Evolutionary conservation across 306 rosid genomes (phyloP).

Genomic region (Fagus sylvatica): DNA sequence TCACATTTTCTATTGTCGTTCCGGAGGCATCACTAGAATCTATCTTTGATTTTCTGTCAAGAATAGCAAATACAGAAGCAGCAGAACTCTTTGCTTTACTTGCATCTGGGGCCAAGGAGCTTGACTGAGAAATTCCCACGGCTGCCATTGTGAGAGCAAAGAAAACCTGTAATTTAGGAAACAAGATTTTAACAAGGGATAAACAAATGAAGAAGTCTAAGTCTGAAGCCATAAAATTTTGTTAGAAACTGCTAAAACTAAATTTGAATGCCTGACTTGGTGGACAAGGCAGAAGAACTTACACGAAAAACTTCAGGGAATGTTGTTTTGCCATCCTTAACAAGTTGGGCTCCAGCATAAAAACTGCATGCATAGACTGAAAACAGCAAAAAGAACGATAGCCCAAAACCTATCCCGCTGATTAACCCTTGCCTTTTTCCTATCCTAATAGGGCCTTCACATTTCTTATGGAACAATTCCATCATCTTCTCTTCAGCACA

Average conservation of each 20-base stretch:
- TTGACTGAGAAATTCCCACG: constrained; percentile 51
- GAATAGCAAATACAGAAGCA: constrained; percentile 66
- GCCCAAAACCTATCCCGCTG: constrained; percentile 58
- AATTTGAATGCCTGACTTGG: neutral
- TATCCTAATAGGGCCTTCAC: constrained; percentile 56
- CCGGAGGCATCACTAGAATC: constrained; percentile 59
- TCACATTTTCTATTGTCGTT: constrained; percentile 43
- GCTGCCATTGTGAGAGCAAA: constrained; percentile 60
- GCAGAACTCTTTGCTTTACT: constrained; percentile 57
- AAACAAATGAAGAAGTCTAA: neutral
- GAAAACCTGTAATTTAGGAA: constrained; percentile 53
- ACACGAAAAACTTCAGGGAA: constrained; percentile 57
- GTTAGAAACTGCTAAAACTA: neutral
- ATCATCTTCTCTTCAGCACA: constrained; percentile 88
- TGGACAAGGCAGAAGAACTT: constrained; percentile 23
- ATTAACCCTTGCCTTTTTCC: constrained; percentile 62
- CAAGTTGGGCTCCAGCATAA: constrained; percentile 62
- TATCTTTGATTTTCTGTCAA: constrained; percentile 58
- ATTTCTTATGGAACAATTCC: constrained; percentile 61
- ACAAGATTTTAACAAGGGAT: neutral
- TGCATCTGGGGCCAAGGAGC: constrained; percentile 51
- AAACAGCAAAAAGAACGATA: constrained; percentile 48
- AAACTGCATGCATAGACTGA: constrained; percentile 52
- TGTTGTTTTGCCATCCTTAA: constrained; percentile 49
- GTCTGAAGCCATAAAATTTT: neutral